These are phyloP conservation scores for Scedosporium apiospermum DNA, from an alignment of 2,329 filamentous ascomycete species.

Conservation along the genomic window DNA sequence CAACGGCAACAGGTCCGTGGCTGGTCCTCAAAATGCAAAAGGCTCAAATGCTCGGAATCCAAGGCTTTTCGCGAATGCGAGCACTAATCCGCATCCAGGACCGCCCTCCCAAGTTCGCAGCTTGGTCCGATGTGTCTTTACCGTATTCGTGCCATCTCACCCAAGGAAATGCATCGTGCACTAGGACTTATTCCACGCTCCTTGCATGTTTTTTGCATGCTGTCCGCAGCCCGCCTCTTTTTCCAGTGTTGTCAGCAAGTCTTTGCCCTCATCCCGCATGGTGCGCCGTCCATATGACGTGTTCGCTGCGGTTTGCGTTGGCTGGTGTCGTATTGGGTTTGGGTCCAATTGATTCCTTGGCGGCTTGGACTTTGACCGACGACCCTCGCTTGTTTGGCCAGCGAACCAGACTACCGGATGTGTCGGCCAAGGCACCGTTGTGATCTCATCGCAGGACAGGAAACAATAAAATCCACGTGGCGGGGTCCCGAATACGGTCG, in stretches of 20 bases:
- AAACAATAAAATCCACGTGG: too few relatives aligned
- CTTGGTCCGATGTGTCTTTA: background rate
- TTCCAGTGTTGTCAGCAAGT: too few relatives aligned
- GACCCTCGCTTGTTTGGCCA: background rate
- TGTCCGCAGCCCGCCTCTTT: too few relatives aligned
- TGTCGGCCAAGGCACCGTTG: background rate
- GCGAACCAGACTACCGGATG: background rate
- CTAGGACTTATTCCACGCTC: too few relatives aligned
- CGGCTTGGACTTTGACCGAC: background rate
- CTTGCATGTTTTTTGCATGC: constrained; percentile 7
- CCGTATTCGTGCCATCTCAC: background rate
- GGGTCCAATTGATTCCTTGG: background rate
- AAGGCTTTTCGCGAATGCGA: too few relatives aligned
- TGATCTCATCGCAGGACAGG: background rate
- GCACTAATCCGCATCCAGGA: background rate
- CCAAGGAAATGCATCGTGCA: too few relatives aligned
- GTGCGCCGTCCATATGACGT: constrained; percentile 14
- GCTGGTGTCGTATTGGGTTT: background rate
- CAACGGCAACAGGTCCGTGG: too few relatives aligned
- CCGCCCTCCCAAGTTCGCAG: background rate
- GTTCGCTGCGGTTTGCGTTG: constrained; percentile 1
- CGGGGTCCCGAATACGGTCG: too few relatives aligned
- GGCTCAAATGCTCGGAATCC: background rate
- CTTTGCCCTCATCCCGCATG: constrained; percentile 12
- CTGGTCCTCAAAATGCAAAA: background rate